Conservation (phyloP, 352 stramenopile species). For the Pythium aristosporum region DNA sequence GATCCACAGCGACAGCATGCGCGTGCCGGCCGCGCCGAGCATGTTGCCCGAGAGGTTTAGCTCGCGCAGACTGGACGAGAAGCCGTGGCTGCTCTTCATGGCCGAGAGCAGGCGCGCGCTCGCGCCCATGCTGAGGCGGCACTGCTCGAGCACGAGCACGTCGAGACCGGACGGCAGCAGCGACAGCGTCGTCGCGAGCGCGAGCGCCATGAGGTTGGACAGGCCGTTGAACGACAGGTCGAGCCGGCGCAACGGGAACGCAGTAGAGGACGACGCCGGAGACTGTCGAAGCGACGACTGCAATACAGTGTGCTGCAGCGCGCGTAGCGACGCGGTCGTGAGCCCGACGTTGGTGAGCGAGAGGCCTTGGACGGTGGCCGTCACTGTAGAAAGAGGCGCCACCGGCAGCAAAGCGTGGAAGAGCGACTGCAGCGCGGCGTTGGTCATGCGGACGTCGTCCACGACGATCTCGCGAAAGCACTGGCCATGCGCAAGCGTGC, state of each 20-base stretch:
- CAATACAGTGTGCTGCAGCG: conserved; percentile 54
- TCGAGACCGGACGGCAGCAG: conserved; percentile 48
- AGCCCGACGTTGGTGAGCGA: conserved; percentile 51
- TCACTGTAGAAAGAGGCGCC: not conserved
- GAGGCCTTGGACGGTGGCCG: conserved; percentile 34
- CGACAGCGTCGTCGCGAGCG: conserved; percentile 50
- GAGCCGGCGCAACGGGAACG: conserved; percentile 37
- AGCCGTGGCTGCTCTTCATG: conserved; percentile 47
- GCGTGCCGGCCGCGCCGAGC: conserved; percentile 45
- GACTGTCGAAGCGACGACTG: conserved; percentile 49
- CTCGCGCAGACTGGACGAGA: conserved; percentile 45
- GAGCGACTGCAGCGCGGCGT: conserved; percentile 43
- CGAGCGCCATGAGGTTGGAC: conserved; percentile 43
- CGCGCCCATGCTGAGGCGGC: conserved; percentile 31
- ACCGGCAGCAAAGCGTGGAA: conserved; percentile 47
- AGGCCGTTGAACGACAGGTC: conserved; percentile 75
- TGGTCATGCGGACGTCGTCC: conserved; percentile 41
- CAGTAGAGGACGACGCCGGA: not conserved
- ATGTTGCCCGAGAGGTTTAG: conserved; percentile 68
- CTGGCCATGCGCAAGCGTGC: conserved; percentile 38
- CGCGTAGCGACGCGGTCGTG: conserved; percentile 36
- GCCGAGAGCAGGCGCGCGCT: conserved; percentile 41
- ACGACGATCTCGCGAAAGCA: conserved; percentile 53
- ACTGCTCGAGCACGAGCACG: conserved; percentile 59
- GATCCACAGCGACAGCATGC: conserved; percentile 51